Conservation (phyloP, 176 grass and related monocot genomes). For the Zizania latifolia region DNA sequence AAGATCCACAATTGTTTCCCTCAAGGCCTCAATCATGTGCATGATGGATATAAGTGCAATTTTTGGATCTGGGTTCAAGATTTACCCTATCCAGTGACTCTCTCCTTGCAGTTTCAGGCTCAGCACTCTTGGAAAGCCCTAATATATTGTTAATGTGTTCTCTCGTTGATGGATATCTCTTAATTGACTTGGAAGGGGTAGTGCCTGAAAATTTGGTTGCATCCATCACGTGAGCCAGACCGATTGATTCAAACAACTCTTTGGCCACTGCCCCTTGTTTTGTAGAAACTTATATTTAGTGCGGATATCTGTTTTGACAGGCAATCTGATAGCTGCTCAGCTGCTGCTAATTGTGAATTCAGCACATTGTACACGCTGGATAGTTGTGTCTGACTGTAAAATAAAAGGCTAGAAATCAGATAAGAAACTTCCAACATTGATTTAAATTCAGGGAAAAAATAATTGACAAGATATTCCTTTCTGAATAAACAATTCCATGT, state of each 20-base stretch:
- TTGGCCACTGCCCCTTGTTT: slow-evolving; percentile 45
- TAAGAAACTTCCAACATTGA: slow-evolving; percentile 7
- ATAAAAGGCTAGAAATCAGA: slow-evolving; percentile 27
- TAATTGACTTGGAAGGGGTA: slow-evolving; percentile 43
- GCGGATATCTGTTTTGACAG: slow-evolving; percentile 75
- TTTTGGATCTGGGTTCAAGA: slow-evolving; percentile 9
- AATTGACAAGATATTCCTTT: not conserved
- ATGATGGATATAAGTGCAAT: slow-evolving; percentile 5
- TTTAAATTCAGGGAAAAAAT: not conserved
- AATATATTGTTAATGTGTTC: slow-evolving; percentile 37
- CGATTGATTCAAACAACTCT: slow-evolving; percentile 89
- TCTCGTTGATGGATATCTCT: slow-evolving; percentile 39
- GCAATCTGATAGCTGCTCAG: slow-evolving; percentile 83
- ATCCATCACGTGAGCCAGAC: slow-evolving; percentile 50
- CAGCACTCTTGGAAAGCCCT: slow-evolving; percentile 48
- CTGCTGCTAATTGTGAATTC: slow-evolving; percentile 85
- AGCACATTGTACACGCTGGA: slow-evolving; percentile 83
- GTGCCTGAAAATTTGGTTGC: slow-evolving; percentile 35
- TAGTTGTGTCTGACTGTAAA: slow-evolving; percentile 67
- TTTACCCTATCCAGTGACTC: slow-evolving; percentile 82
- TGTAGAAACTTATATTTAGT: slow-evolving; percentile 62
- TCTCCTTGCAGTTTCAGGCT: slow-evolving; percentile 69
- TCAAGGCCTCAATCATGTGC: not conserved
- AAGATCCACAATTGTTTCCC: not conserved
- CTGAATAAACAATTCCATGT: not conserved